Base-by-base conservation (phyloP, 805 yeast genomes). In the Clavispora vitiphila region DNA sequence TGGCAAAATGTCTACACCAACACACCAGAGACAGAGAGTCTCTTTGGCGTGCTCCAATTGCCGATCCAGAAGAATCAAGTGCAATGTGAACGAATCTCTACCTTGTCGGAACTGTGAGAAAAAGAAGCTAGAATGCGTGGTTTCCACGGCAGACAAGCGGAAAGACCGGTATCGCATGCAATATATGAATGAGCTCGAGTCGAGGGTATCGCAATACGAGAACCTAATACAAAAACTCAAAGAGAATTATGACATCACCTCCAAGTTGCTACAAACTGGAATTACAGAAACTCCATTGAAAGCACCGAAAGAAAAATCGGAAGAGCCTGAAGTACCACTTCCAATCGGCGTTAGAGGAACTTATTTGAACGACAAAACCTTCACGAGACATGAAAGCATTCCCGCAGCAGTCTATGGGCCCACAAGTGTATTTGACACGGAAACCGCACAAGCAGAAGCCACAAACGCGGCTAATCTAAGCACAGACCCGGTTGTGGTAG, bases 401-500 rank as follows among this genome's bases (percentile, higher is more conserved):
- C 32, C 46, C 14, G 42, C 37, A 3, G 38, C 51, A 3, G 40
- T 41, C 2, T 47, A 39, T 29, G 51, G 51, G 5, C 49, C 51
- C 6, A 47, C 51, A 16, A 47, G 51, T 27, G 42, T 42, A 8
- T 42, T 42, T 29, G 46, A 44, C 16, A 39, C 47, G 12, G 51
- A 47, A 35, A 36, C 45, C 30, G 37, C 40, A 8, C 41, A 12
- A 15, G 7, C 8, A 1, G 32, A 19, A 12, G 5, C 27, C 3
- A 38, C 38, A 14, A 44, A 35, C 11, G 36, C 35, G 0, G 40
- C 34, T 2, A 40, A 39, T 21, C 34, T 39, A n/a, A 35, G 34
- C 37, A 35, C 21, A 19, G 41, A 40, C 38, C 43, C 51, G 11
- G 16, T 14, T 12, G 25, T 47, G 3, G 32, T 42, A 18, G 43